A percentile compares a stretch with the other conserved stretches of the same genome.
These are phyloP conservation scores for Apocynum venetum DNA, from an alignment of 257 asterid genomes.

Conservation along the genomic window DNA sequence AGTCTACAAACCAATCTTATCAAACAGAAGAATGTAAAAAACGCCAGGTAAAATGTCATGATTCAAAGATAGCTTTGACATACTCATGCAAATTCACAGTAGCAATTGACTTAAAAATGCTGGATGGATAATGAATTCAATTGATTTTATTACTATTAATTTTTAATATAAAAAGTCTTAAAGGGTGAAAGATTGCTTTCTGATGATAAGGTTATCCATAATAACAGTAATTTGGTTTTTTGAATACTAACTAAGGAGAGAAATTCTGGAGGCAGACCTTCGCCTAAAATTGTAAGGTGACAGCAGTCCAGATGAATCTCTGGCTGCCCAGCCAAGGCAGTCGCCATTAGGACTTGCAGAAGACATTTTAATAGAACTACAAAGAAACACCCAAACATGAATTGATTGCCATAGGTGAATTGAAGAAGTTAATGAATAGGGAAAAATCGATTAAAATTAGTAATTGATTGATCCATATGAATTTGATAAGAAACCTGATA, in stretches of 20 bases:
- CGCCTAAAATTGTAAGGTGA: conserved; percentile 74
- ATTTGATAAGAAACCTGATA: background rate
- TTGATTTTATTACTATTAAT: background rate
- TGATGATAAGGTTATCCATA: background rate
- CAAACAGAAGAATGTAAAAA: background rate
- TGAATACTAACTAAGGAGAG: background rate
- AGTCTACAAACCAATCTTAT: background rate
- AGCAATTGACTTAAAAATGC: background rate
- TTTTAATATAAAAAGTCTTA: too few relatives aligned
- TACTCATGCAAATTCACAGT: background rate
- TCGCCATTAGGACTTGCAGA: conserved; percentile 28
- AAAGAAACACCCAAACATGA: background rate
- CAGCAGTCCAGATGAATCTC: conserved; percentile 74
- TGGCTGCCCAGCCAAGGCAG: conserved; percentile 84
- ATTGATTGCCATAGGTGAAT: background rate
- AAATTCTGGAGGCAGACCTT: conserved; percentile 36
- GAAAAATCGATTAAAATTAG: background rate
- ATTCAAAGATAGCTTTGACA: background rate
- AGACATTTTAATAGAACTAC: conserved; percentile 29
- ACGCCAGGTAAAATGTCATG: background rate
- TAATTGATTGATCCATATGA: background rate
- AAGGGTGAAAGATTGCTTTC: background rate
- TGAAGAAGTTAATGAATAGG: background rate
- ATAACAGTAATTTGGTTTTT: background rate
- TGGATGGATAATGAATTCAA: background rate